Conservation (phyloP, 306 rosid species). For the Inga oerstediana region DNA sequence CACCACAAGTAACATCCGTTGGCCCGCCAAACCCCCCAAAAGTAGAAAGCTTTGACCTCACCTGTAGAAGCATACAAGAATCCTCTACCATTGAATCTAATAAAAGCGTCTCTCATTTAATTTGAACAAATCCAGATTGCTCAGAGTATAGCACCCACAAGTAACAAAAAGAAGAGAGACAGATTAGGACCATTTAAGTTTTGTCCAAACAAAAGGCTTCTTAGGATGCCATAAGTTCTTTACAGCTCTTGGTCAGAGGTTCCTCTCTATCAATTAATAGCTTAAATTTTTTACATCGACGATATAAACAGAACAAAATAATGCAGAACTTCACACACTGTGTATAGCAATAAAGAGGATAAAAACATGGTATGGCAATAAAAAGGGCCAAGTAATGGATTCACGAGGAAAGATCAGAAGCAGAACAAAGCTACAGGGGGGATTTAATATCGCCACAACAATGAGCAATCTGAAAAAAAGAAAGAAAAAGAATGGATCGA, state of each 20-base stretch:
- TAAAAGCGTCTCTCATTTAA: slow-evolving; percentile 4
- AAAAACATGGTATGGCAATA: neutral
- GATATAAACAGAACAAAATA: too few species aligned
- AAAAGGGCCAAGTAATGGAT: neutral
- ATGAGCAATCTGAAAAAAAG: too few species aligned
- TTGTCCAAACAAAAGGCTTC: neutral
- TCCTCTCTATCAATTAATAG: too few species aligned
- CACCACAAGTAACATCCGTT: slow-evolving; percentile 86
- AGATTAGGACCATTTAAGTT: neutral
- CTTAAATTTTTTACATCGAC: too few species aligned
- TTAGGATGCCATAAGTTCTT: neutral
- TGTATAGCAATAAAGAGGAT: neutral
- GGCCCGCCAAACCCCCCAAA: slow-evolving; percentile 86
- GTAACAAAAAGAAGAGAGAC: neutral
- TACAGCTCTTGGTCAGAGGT: too few species aligned
- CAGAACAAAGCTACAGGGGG: too few species aligned
- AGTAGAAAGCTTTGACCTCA: slow-evolving; percentile 80
- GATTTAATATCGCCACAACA: too few species aligned
- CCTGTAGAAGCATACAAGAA: slow-evolving; percentile 47
- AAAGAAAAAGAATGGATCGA: too few species aligned
- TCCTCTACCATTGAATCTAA: slow-evolving; percentile 3
- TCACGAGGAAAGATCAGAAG: neutral
- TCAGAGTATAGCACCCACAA: slow-evolving; percentile 8
- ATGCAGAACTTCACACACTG: too few species aligned
- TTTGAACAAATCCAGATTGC: slow-evolving; percentile 9